phyloP scores from a whole-genome alignment of 768 basidiomycete species.

The Xerocomus brunneocitrinus region DNA sequence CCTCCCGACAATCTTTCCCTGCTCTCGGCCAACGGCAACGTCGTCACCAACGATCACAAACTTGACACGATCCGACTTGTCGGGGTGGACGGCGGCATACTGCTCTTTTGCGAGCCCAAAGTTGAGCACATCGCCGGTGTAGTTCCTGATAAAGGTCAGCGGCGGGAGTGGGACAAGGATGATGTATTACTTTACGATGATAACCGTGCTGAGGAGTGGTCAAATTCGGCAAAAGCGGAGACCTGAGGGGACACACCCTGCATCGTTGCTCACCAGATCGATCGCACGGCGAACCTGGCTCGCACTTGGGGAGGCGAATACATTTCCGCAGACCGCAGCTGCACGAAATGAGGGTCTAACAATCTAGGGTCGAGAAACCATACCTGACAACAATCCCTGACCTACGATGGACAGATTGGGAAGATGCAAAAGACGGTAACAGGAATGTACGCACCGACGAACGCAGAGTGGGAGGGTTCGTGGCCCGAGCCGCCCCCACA shows the following conservation, averaged over 20 bases:
- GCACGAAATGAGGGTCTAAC: constrained; percentile 1
- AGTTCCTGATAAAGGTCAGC: constrained; percentile 50
- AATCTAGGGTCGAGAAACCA: neutral
- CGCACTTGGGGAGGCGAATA: constrained; percentile 89
- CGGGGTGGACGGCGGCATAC: constrained; percentile 64
- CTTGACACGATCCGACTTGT: constrained; percentile 60
- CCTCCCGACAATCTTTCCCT: constrained; percentile 82
- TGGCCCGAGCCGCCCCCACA: constrained; percentile 88
- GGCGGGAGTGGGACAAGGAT: neutral
- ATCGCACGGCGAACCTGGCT: constrained; percentile 80
- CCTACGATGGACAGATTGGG: constrained; percentile 36
- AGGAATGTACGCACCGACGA: constrained; percentile 59
- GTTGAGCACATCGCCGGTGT: constrained; percentile 87
- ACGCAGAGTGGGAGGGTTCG: constrained; percentile 86
- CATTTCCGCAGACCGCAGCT: constrained; percentile 81
- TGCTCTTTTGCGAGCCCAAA: constrained; percentile 89
- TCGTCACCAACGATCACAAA: constrained; percentile 88
- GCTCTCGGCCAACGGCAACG: constrained; percentile 76
- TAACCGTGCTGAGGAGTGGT: constrained; percentile 52
- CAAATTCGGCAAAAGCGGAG: neutral
- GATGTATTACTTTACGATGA: constrained; percentile 68
- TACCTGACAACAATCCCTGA: constrained; percentile 74
- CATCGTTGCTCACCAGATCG: constrained; percentile 66
- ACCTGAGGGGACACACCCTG: constrained; percentile 46
- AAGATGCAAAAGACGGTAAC: neutral